phyloP scores from a whole-genome alignment of 805 yeast species.

The Candida hungchunana region DNA sequence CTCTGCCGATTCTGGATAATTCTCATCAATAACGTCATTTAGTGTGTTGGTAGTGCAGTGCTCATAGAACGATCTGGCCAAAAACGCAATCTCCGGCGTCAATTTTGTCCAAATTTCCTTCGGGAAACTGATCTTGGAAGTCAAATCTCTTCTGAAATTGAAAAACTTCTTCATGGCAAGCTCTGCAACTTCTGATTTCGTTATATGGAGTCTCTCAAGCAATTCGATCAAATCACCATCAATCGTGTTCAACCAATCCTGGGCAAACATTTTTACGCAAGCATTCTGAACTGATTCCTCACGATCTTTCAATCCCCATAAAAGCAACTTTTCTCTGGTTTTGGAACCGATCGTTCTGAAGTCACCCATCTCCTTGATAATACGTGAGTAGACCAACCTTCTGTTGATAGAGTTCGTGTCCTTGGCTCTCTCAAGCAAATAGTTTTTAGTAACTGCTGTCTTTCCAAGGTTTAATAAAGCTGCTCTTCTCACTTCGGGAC shows the following conservation, averaged over 20 bases:
- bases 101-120: slow-evolving; percentile 64
- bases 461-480: slow-evolving; percentile 69
- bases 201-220: slow-evolving; percentile 65
- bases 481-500: slow-evolving; percentile 86
- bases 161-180: slow-evolving; percentile 62
- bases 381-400: slow-evolving; percentile 63
- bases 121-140: slow-evolving; percentile 55
- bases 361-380: slow-evolving; percentile 64
- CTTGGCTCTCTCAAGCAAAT: slow-evolving; percentile 73
- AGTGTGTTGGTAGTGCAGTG: slow-evolving; percentile 55
- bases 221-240: slow-evolving; percentile 70
- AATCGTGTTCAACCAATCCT: slow-evolving; percentile 66
- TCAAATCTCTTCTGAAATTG: slow-evolving; percentile 56
- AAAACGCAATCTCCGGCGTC: slow-evolving; percentile 70
- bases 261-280: slow-evolving; percentile 63
- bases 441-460: slow-evolving; percentile 47
- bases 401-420: slow-evolving; percentile 73
- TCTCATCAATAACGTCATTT: slow-evolving; percentile 54
- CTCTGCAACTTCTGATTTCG: slow-evolving; percentile 64
- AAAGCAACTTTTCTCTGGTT: slow-evolving; percentile 61
- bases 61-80: slow-evolving; percentile 62
- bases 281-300: slow-evolving; percentile 71
- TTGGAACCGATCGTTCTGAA: slow-evolving; percentile 49
- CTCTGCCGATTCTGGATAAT: slow-evolving; percentile 75
- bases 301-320: slow-evolving; percentile 87